These are phyloP conservation scores for Sisymbrium altissimum DNA, from an alignment of 345 rosid genomes.

Conservation along the genomic window DNA sequence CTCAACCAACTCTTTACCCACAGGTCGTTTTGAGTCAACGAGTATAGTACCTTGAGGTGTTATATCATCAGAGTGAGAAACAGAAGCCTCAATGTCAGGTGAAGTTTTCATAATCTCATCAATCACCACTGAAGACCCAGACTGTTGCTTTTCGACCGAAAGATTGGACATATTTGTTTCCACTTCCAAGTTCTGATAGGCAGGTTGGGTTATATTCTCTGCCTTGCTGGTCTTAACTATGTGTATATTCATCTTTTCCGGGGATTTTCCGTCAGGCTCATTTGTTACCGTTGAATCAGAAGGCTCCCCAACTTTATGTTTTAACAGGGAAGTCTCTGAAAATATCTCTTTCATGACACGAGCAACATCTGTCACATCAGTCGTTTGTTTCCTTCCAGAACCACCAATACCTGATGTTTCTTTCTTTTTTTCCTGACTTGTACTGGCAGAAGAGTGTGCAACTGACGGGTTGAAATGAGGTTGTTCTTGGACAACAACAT, in stretches of 20 bases:
- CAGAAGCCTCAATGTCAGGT: constrained; percentile 21
- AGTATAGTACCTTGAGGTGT: constrained; percentile 26
- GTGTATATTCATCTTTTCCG: background rate
- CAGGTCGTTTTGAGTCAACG: constrained; percentile 24
- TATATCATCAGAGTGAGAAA: constrained; percentile 16
- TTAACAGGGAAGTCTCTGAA: constrained; percentile 50
- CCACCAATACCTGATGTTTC: constrained; percentile 30
- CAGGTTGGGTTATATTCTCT: constrained; percentile 12
- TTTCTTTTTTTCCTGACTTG: constrained; percentile 27
- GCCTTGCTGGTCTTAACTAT: background rate
- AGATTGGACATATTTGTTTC: background rate
- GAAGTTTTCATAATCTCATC: constrained; percentile 1
- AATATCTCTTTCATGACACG: constrained; percentile 61
- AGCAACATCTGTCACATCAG: constrained; percentile 59
- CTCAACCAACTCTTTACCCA: constrained; percentile 14
- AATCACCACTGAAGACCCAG: constrained; percentile 4
- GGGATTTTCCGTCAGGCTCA: background rate
- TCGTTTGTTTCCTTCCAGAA: constrained; percentile 46
- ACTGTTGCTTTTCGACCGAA: constrained; percentile 2
- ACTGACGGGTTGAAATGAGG: constrained; percentile 15
- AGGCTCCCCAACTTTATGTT: constrained; percentile 42
- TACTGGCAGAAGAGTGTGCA: background rate
- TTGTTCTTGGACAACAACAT: constrained; percentile 39
- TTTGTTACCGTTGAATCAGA: constrained; percentile 11
- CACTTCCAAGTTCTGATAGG: constrained; percentile 10